A percentile compares a stretch with the other conserved stretches of the same genome.
These are phyloP conservation scores for Debaryomyces psychrophilus DNA, from an alignment of 1,139 yeast species.

Conservation along the genomic window DNA sequence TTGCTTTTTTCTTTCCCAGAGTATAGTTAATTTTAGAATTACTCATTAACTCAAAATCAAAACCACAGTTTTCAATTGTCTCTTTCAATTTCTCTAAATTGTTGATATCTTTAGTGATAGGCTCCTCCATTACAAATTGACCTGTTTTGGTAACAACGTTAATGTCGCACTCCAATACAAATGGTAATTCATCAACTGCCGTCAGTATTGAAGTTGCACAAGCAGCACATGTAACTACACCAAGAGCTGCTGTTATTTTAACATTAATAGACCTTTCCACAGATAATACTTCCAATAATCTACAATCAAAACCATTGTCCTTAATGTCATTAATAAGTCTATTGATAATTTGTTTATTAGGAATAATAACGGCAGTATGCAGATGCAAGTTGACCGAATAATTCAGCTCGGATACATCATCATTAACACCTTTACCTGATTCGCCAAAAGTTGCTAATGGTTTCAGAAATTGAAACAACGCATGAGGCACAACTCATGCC, in stretches of 20 bases:
- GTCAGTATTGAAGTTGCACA: slow-evolving; percentile 61
- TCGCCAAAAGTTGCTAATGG: slow-evolving; percentile 35
- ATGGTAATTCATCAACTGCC: slow-evolving; percentile 54
- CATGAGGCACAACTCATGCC: slow-evolving; percentile 75
- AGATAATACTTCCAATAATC: slow-evolving; percentile 62
- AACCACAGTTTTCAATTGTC: slow-evolving; percentile 67
- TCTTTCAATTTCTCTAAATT: slow-evolving; percentile 45
- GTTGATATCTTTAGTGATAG: slow-evolving; percentile 20
- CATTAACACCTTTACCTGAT: slow-evolving; percentile 14
- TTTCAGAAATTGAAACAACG: slow-evolving; percentile 47
- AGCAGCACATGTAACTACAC: slow-evolving; percentile 77
- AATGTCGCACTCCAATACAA: slow-evolving; percentile 56
- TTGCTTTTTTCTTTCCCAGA: slow-evolving; percentile 46
- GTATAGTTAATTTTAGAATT: slow-evolving; percentile 47
- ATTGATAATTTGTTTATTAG: slow-evolving; percentile 57
- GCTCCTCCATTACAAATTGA: slow-evolving; percentile 54
- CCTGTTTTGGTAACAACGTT: slow-evolving; percentile 65
- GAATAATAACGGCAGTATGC: slow-evolving; percentile 49
- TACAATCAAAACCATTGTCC: slow-evolving; percentile 61
- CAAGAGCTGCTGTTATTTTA: slow-evolving; percentile 61
- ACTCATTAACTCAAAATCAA: slow-evolving; percentile 53
- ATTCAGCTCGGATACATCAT: slow-evolving; percentile 27
- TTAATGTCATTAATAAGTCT: slow-evolving; percentile 48
- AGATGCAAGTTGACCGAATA: slow-evolving; percentile 47
- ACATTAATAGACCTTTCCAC: slow-evolving; percentile 50